Evolutionary conservation across 163 green algal species (phyloP).

Genomic region (Scenedesmus sp.): DNA sequence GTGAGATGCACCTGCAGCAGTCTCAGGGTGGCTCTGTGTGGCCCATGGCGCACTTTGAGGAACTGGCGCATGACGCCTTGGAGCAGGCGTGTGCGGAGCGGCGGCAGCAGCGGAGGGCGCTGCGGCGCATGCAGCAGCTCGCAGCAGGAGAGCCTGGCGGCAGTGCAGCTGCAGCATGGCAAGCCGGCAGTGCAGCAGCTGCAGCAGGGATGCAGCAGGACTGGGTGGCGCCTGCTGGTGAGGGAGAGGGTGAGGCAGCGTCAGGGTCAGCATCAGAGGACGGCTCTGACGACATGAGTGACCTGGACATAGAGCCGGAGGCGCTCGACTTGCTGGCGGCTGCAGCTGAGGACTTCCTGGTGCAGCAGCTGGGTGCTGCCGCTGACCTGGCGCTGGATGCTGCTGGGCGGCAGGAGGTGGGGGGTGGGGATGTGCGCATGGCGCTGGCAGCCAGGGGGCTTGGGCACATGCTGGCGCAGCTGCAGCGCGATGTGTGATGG

Average conservation of each 20-base stretch:
- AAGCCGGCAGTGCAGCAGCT: not conserved
- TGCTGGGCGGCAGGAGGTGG: slow-evolving; percentile 46
- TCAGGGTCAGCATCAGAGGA: not conserved
- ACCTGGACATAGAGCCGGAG: slow-evolving; percentile 37
- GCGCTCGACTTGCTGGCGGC: slow-evolving; percentile 27
- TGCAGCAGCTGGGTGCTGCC: slow-evolving; percentile 39
- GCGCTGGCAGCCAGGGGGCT: slow-evolving; percentile 22
- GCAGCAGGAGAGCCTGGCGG: not conserved
- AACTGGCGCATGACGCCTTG: slow-evolving; percentile 34
- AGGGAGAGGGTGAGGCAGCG: not conserved
- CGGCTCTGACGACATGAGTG: not conserved
- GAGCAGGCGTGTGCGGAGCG: not conserved
- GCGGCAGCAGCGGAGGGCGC: not conserved
- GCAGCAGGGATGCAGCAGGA: not conserved
- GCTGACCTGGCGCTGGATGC: slow-evolving; percentile 1
- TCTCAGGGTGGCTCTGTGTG: not conserved
- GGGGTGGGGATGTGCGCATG: slow-evolving; percentile 7
- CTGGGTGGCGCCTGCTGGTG: not conserved
- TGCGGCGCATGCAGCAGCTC: not conserved
- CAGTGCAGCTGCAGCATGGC: not conserved
- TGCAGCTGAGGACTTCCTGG: slow-evolving; percentile 46
- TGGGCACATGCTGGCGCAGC: slow-evolving; percentile 30
- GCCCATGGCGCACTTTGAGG: not conserved
- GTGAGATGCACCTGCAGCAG: slow-evolving; percentile 49
- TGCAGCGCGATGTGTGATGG: not conserved